Percentiles rank a stretch among this genome's conserved stretches.
Conservation (phyloP, 2,329 filamentous ascomycete species). For the Westerdykella aurantiaca region DNA sequence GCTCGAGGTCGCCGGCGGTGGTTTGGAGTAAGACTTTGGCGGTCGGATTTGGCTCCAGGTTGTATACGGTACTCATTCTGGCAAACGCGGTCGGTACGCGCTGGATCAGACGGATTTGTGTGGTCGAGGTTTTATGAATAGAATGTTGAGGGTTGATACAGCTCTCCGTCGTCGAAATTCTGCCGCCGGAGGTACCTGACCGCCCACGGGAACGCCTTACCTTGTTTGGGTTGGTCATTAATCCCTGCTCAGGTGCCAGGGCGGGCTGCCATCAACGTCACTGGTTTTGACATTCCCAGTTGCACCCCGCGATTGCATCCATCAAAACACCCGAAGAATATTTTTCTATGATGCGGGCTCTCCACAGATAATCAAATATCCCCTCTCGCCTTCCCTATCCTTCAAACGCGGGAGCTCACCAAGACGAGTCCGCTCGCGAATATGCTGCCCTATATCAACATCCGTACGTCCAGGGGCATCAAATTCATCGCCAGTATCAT, state of each 20-base stretch:
- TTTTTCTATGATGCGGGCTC: too few species aligned
- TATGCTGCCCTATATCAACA: constrained; percentile 62
- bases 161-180: constrained; percentile 10
- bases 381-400: too few species aligned
- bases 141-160: not conserved
- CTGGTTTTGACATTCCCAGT: not conserved
- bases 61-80: constrained; percentile 82
- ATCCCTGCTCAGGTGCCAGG: not conserved
- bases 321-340: too few species aligned
- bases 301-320: too few species aligned
- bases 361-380: too few species aligned
- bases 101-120: not conserved
- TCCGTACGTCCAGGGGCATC: constrained; percentile 43
- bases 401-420: too few species aligned
- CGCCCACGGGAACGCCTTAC: constrained; percentile 13
- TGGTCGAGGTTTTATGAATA: constrained; percentile 4
- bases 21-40: constrained; percentile 89
- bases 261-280: constrained; percentile 16
- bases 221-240: constrained; percentile 2
- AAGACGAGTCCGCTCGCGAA: too few species aligned
- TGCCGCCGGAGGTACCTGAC: constrained; percentile 13
- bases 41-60: constrained; percentile 89
- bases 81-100: constrained; percentile 2
- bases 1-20: constrained; percentile 77
- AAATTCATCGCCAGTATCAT: not conserved